Conservation (phyloP, 179 eudicot species). For the Gypsophila paniculata region DNA sequence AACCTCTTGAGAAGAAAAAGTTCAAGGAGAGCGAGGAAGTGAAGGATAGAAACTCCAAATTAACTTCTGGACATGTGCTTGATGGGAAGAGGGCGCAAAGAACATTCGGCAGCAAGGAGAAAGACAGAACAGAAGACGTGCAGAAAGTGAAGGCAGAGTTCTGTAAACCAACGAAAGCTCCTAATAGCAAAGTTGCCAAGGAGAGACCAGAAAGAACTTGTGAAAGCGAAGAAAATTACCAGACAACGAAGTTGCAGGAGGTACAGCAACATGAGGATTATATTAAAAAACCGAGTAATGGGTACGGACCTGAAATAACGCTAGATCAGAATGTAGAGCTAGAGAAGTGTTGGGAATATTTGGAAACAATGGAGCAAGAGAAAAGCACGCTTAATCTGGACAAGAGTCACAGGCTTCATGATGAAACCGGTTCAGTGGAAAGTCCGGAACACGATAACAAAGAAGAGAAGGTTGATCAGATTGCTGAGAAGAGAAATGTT, state of each 20-base stretch:
- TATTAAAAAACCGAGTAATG: slow-evolving; percentile 22
- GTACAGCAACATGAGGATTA: slow-evolving; percentile 29
- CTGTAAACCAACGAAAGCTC: slow-evolving; percentile 27
- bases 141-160: slow-evolving; percentile 17
- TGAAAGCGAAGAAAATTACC: slow-evolving; percentile 11
- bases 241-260: slow-evolving; percentile 10
- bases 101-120: slow-evolving; percentile 23
- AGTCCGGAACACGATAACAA: slow-evolving; percentile 8
- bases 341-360: slow-evolving; percentile 23
- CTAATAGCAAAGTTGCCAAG: slow-evolving; percentile 15
- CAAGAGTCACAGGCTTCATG: slow-evolving; percentile 16
- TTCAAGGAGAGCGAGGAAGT: slow-evolving; percentile 16
- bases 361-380: slow-evolving; percentile 25
- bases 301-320: neutral
- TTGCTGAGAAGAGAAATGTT: slow-evolving; percentile 19
- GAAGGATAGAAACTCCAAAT: slow-evolving; percentile 19
- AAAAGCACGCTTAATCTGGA: slow-evolving; percentile 16
- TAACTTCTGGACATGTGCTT: slow-evolving; percentile 16
- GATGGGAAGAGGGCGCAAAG: slow-evolving; percentile 23
- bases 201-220: slow-evolving; percentile 24
- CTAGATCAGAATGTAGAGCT: slow-evolving; percentile 17
- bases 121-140: slow-evolving; percentile 15
- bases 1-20: slow-evolving; percentile 20
- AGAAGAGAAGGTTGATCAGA: slow-evolving; percentile 18
- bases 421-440: slow-evolving; percentile 16